Percentiles rank a stretch among this genome's conserved stretches.
phyloP scores from a whole-genome alignment of 2,329 filamentous ascomycete genomes.

The Colletotrichum sp. region DNA sequence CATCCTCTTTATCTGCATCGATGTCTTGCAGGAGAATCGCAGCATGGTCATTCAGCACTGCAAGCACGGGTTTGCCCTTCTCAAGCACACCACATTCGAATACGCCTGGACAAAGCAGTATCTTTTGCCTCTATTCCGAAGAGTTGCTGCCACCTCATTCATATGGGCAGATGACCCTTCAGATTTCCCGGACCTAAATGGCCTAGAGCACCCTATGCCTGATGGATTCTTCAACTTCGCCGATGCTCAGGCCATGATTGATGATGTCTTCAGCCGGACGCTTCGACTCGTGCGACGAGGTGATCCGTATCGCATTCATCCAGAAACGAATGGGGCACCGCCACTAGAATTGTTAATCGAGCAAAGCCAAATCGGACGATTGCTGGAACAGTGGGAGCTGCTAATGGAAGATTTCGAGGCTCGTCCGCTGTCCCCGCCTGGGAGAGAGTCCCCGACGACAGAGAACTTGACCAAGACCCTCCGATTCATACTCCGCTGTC shows the following conservation, averaged over 20 bases:
- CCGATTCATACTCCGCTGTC: background rate
- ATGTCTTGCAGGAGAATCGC: background rate
- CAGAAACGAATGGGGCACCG: background rate
- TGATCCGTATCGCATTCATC: background rate
- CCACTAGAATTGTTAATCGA: background rate
- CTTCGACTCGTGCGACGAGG: background rate
- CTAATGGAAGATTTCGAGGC: background rate
- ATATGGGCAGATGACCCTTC: background rate
- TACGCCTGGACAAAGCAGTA: background rate
- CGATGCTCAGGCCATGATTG: background rate
- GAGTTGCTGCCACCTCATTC: background rate
- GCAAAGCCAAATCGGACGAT: background rate
- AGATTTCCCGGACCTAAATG: slow-evolving; percentile 14
- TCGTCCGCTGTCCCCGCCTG: background rate
- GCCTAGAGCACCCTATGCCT: background rate
- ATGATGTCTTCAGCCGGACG: background rate
- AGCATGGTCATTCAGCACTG: background rate
- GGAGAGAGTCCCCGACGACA: background rate
- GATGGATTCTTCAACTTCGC: background rate
- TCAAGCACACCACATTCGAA: background rate
- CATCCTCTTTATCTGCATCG: slow-evolving; percentile 8
- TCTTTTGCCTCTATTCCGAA: background rate
- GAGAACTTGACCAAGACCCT: background rate
- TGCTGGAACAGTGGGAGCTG: background rate
- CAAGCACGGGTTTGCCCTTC: background rate